Evolutionary conservation across 306 rosid genomes (phyloP).

Genomic region (Casuarina equisetifolia): DNA sequence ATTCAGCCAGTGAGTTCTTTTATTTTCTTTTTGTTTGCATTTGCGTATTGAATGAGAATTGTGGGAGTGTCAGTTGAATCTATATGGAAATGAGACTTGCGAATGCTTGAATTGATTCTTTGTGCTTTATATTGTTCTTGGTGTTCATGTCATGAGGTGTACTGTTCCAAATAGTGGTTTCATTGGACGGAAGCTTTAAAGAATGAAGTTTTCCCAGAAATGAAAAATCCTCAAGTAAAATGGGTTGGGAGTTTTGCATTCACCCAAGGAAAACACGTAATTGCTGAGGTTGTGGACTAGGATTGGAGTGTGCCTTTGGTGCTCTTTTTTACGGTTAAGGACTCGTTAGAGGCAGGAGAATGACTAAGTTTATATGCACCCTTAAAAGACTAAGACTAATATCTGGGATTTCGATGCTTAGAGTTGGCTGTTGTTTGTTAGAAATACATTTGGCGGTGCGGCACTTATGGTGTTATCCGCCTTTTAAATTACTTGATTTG

Average conservation of each 20-base stretch:
- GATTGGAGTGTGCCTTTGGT: neutral
- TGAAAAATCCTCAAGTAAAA: neutral
- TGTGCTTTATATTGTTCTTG: neutral
- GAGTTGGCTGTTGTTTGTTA: neutral
- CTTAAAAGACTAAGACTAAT: neutral
- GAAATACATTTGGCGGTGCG: neutral
- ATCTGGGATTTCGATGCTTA: neutral
- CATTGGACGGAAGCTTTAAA: neutral
- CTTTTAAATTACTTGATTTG: neutral
- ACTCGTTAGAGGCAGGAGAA: neutral
- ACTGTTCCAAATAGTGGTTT: neutral
- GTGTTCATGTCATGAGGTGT: neutral
- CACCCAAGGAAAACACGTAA: neutral
- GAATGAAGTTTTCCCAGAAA: neutral
- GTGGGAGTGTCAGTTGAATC: neutral
- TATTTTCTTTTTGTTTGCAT: neutral
- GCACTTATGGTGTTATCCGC: neutral
- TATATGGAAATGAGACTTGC: neutral
- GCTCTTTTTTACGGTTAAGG: neutral
- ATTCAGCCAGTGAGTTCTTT: conserved; percentile 63
- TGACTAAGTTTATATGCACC: neutral
- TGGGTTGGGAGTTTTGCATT: neutral
- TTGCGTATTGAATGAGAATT: neutral
- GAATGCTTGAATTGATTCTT: neutral
- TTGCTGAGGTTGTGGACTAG: neutral